Conservation (phyloP, 805 yeast species). For the Kodamaea kaohsiungensis region DNA sequence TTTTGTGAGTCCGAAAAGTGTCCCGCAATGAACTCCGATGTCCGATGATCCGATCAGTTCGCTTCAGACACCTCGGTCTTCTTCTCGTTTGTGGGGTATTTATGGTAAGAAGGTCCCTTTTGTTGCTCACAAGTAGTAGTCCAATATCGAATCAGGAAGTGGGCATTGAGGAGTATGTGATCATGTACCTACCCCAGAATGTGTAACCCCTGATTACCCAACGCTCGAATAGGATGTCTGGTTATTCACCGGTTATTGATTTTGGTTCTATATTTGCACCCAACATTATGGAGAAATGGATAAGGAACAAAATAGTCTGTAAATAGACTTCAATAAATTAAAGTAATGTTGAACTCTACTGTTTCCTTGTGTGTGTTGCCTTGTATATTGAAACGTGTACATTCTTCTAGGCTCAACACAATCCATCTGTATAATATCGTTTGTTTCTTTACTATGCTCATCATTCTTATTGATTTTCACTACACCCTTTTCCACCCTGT, state of each 20-base stretch:
- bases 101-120: too few species aligned
- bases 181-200: background rate
- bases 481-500: too few species aligned
- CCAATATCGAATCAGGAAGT: background rate
- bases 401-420: too few species aligned
- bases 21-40: slow-evolving; percentile 4
- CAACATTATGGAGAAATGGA: background rate
- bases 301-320: too few species aligned
- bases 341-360: too few species aligned
- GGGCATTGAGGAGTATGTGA: background rate
- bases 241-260: background rate
- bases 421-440: too few species aligned
- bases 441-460: background rate
- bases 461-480: background rate
- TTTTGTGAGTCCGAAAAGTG: background rate
- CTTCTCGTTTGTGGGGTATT: background rate
- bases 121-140: background rate
- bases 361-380: background rate
- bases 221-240: background rate
- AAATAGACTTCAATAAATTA: too few species aligned
- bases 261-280: background rate
- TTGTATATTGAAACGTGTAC: background rate
- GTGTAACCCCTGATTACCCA: background rate
- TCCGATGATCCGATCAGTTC: background rate
- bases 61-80: background rate